phyloP scores from a whole-genome alignment of 495 filamentous ascomycete species.

The Penicillium pulvis region DNA sequence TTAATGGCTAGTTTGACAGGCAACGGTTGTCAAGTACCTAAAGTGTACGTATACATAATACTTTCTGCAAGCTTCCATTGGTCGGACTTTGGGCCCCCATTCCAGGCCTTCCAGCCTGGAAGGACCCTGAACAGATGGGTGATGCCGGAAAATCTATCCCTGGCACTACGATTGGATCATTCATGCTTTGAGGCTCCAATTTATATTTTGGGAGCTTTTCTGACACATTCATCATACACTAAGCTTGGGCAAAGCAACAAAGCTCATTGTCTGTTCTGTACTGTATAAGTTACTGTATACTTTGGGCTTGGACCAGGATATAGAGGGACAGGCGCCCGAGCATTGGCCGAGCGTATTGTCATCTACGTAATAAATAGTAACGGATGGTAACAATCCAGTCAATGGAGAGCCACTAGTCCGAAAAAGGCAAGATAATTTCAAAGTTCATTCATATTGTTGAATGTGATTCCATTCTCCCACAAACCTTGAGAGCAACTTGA shows the following conservation, averaged over 20 bases:
- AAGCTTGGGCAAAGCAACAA: neutral
- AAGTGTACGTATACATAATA: neutral
- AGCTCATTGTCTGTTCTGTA: neutral
- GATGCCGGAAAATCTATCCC: conserved; percentile 5
- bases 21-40: neutral
- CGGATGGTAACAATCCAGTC: neutral
- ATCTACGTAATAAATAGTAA: neutral
- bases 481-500: neutral
- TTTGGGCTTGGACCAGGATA: neutral
- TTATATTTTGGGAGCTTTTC: neutral
- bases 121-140: conserved; percentile 4
- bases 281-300: neutral
- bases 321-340: neutral
- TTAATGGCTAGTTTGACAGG: neutral
- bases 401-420: conserved; percentile 1
- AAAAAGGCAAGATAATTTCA: neutral
- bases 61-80: neutral
- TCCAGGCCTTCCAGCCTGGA: conserved; percentile 3
- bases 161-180: conserved; percentile 1
- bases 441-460: neutral
- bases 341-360: neutral
- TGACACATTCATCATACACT: neutral
- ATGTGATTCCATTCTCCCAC: neutral
- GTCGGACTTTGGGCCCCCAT: neutral
- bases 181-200: neutral